Percentiles rank a stretch among this genome's conserved stretches.
phyloP scores from a whole-genome alignment of 2,329 filamentous ascomycete species.

The Exophiala sp. region DNA sequence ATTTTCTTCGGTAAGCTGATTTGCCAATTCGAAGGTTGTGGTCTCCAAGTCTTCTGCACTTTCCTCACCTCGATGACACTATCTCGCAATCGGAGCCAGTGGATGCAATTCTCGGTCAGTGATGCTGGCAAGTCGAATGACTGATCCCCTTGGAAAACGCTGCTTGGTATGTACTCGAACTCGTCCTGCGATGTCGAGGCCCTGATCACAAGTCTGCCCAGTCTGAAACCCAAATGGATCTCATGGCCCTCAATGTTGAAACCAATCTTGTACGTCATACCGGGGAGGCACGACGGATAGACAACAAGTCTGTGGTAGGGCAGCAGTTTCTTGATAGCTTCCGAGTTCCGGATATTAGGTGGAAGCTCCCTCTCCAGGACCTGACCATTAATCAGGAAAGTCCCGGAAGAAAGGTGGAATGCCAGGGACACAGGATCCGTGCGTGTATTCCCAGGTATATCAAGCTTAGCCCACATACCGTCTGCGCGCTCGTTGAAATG shows the following conservation, averaged over 20 bases:
- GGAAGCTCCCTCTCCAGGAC: slow-evolving; percentile 53
- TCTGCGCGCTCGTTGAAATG: neutral
- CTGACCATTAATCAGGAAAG: slow-evolving; percentile 49
- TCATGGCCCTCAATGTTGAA: slow-evolving; percentile 37
- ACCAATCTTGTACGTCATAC: slow-evolving; percentile 53
- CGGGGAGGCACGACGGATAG: slow-evolving; percentile 50
- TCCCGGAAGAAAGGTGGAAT: slow-evolving; percentile 47
- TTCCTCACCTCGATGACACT: slow-evolving; percentile 53
- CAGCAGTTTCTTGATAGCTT: slow-evolving; percentile 51
- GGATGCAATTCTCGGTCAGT: slow-evolving; percentile 52
- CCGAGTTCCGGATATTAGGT: slow-evolving; percentile 44
- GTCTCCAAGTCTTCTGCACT: slow-evolving; percentile 40
- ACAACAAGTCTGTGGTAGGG: slow-evolving; percentile 51
- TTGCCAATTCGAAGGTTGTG: slow-evolving; percentile 39
- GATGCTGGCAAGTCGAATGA: slow-evolving; percentile 50
- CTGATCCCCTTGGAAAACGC: slow-evolving; percentile 27
- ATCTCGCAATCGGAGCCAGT: slow-evolving; percentile 56
- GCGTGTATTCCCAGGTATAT: neutral
- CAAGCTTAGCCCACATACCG: slow-evolving; percentile 5
- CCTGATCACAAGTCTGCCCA: slow-evolving; percentile 42
- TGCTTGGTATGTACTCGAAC: slow-evolving; percentile 36
- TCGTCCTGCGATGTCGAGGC: slow-evolving; percentile 32
- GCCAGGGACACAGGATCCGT: slow-evolving; percentile 36
- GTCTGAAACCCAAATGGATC: slow-evolving; percentile 55
- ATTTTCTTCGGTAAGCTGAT: slow-evolving; percentile 33